Percentiles rank a stretch among this genome's conserved stretches.
Evolutionary conservation across 768 basidiomycete genomes (phyloP).

Genomic region (Plicaturopsis crispa): DNA sequence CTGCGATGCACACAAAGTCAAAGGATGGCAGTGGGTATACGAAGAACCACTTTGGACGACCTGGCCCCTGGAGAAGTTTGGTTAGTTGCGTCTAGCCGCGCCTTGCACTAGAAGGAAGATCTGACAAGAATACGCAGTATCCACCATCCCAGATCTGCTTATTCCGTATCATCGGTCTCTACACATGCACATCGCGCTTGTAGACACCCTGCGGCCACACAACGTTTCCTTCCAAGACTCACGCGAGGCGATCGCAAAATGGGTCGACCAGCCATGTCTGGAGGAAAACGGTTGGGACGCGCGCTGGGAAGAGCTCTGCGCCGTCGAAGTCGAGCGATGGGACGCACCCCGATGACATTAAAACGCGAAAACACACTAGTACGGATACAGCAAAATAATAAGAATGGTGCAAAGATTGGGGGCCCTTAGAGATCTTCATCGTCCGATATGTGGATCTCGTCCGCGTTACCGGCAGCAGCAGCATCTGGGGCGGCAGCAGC

Average conservation of each 20-base stretch:
- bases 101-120: neutral
- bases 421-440: constrained; percentile 57
- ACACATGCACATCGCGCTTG: constrained; percentile 43
- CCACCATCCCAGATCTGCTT: constrained; percentile 46
- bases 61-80: constrained; percentile 77
- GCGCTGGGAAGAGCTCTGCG: constrained; percentile 74
- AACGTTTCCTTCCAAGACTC: constrained; percentile 65
- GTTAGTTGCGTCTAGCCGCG: constrained; percentile 37
- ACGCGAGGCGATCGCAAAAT: constrained; percentile 50
- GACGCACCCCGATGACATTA: too few relatives aligned
- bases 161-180: constrained; percentile 64
- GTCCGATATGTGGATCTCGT: constrained; percentile 86
- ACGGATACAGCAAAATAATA: constrained; percentile 10
- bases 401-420: constrained; percentile 8
- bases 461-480: constrained; percentile 44
- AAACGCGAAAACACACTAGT: constrained; percentile 14
- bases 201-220: constrained; percentile 54
- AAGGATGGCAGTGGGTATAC: constrained; percentile 65
- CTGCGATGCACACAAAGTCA: constrained; percentile 61
- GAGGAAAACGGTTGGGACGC: constrained; percentile 63
- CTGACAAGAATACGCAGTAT: constrained; percentile 30
- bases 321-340: constrained; percentile 73
- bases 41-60: constrained; percentile 75
- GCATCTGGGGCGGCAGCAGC: constrained; percentile 21
- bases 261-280: constrained; percentile 65